Conservation (phyloP, 1,284 basidiomycete species). For the Anthracocystis panici-leucophaei region DNA sequence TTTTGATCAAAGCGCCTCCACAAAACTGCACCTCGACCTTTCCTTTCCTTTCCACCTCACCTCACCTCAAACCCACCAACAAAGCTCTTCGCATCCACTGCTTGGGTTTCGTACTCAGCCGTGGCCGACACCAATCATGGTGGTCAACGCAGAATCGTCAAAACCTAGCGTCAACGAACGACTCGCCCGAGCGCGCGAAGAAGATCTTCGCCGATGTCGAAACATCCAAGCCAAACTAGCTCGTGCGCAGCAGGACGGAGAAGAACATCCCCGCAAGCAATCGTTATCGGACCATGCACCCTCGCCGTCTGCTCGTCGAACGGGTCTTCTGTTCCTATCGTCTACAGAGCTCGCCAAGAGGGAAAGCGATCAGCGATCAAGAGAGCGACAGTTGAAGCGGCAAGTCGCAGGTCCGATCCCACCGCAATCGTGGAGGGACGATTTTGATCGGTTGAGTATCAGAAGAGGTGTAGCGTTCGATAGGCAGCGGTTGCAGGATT, state of each 20-base stretch:
- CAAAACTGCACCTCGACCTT: conserved; percentile 3
- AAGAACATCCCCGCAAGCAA: not conserved
- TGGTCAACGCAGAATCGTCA: conserved; percentile 16
- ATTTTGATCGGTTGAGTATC: conserved; percentile 42
- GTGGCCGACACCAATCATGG: not conserved
- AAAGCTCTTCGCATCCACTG: not conserved
- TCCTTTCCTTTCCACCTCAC: not conserved
- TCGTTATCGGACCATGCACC: not conserved
- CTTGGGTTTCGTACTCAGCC: not conserved
- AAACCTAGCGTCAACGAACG: conserved; percentile 37
- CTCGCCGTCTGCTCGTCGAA: conserved; percentile 24
- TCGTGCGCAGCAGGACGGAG: conserved; percentile 7
- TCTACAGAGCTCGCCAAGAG: conserved; percentile 26
- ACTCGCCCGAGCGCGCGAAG: conserved; percentile 30
- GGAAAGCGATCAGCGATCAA: conserved; percentile 28
- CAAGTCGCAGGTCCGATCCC: conserved; percentile 53
- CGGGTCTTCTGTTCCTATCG: conserved; percentile 34
- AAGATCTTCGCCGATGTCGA: conserved; percentile 37
- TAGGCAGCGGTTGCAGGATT: conserved; percentile 7
- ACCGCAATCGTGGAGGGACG: conserved; percentile 46
- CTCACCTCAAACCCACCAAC: conserved; percentile 14
- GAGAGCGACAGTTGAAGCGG: conserved; percentile 29
- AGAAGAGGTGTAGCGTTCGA: conserved; percentile 11
- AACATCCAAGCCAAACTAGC: conserved; percentile 38
- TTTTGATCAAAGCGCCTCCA: conserved; percentile 13